Evolutionary conservation across 1,284 basidiomycete genomes (phyloP).

Genomic region (Marasmius tenuissimus): DNA sequence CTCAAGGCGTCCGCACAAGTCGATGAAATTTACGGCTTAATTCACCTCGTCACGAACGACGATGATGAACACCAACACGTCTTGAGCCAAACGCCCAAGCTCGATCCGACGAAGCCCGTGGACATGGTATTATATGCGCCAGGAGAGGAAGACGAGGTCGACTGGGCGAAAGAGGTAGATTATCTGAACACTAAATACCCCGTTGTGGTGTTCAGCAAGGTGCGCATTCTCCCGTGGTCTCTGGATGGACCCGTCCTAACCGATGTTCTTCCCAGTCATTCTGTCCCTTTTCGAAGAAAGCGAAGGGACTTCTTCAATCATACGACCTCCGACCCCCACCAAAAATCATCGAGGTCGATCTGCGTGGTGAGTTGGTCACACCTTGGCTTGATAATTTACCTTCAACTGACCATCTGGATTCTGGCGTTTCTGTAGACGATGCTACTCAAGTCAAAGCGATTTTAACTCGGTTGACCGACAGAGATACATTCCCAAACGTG

Average conservation of each 20-base stretch:
- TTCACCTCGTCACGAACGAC: slow-evolving; percentile 58
- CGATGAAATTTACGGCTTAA: slow-evolving; percentile 65
- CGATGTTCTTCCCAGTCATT: slow-evolving; percentile 46
- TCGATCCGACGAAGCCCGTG: slow-evolving; percentile 46
- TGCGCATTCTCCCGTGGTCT: slow-evolving; percentile 22
- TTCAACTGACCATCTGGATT: slow-evolving; percentile 2
- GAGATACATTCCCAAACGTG: slow-evolving; percentile 75
- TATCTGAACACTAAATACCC: slow-evolving; percentile 55
- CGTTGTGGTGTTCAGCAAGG: slow-evolving; percentile 81
- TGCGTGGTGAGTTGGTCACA: slow-evolving; percentile 48
- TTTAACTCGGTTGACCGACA: slow-evolving; percentile 64
- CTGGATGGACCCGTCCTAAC: neutral
- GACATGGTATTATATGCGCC: slow-evolving; percentile 53
- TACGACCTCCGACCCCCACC: slow-evolving; percentile 72
- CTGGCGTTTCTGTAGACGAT: slow-evolving; percentile 46
- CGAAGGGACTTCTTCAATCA: slow-evolving; percentile 65
- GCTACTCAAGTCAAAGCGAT: slow-evolving; percentile 61
- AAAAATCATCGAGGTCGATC: slow-evolving; percentile 73
- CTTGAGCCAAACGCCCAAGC: slow-evolving; percentile 38
- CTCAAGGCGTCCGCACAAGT: slow-evolving; percentile 19
- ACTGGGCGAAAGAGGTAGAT: slow-evolving; percentile 50
- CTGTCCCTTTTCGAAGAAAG: slow-evolving; percentile 71
- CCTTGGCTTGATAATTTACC: slow-evolving; percentile 3
- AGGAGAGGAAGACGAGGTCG: slow-evolving; percentile 30
- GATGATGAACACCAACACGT: slow-evolving; percentile 37